Percentiles rank a stretch among this genome's conserved stretches.
Conservation (phyloP, 23 red algal species). For the Gracilaria gracilis region DNA sequence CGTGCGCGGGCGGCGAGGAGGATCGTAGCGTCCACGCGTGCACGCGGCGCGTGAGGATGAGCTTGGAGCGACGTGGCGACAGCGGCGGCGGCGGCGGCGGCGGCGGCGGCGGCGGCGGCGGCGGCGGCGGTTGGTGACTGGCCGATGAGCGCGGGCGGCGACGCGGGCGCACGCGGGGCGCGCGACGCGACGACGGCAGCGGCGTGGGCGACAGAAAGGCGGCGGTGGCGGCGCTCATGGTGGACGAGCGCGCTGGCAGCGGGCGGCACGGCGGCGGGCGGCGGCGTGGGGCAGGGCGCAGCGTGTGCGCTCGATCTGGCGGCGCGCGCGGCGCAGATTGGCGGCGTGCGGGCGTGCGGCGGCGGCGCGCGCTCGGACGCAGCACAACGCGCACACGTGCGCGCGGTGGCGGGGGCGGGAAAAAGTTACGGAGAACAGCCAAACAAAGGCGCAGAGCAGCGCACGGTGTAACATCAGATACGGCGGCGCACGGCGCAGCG, state of each 20-base stretch:
- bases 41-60: constrained; percentile 52
- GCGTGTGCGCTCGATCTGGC: no score
- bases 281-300: neutral
- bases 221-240: neutral
- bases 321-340: no score
- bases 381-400: no score
- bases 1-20: neutral
- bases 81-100: constrained; percentile 11
- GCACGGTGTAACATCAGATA: no score
- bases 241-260: no score
- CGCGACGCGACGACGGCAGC: neutral
- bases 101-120: constrained; percentile 12
- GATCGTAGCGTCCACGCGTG: neutral
- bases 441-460: neutral
- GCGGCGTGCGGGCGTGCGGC: no score
- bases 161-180: neutral
- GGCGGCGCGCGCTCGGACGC: no score
- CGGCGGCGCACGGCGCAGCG: no score
- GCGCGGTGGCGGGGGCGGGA: neutral
- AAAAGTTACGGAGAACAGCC: neutral
- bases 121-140: constrained; percentile 2
- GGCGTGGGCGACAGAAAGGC: neutral
- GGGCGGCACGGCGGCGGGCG: no score
- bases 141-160: no score
- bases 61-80: constrained; percentile 52